phyloP scores from a whole-genome alignment of 2,329 filamentous ascomycete genomes.

The Aplosporella prunicola region DNA sequence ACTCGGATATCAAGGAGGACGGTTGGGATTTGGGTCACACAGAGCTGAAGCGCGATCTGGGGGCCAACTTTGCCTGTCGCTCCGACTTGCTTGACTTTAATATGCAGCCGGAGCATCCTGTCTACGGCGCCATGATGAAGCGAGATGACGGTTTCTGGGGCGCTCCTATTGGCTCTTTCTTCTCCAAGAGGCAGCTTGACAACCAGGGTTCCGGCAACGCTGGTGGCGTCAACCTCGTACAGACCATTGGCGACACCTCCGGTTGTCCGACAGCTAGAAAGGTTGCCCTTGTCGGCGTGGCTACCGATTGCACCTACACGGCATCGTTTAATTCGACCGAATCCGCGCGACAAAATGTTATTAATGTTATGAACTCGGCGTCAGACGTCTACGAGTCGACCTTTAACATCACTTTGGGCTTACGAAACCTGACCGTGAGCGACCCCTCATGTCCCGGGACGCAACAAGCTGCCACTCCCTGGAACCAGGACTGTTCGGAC shows the following conservation, averaged over 20 bases:
- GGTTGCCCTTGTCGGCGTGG: constrained; percentile 84
- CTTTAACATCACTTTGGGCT: constrained; percentile 90
- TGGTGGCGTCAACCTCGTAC: constrained; percentile 67
- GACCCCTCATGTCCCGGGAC: constrained; percentile 64
- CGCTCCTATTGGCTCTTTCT: constrained; percentile 54
- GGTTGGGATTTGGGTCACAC: constrained; percentile 34
- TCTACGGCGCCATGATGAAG: constrained; percentile 46
- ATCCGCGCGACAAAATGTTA: constrained; percentile 63
- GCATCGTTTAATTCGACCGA: constrained; percentile 56
- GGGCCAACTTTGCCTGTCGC: constrained; percentile 47
- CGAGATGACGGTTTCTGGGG: constrained; percentile 47
- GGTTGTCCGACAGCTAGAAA: constrained; percentile 86
- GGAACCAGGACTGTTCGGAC: constrained; percentile 69
- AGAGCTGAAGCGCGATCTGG: constrained; percentile 52
- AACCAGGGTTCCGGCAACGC: constrained; percentile 62
- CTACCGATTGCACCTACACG: constrained; percentile 87
- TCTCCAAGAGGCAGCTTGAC: constrained; percentile 61
- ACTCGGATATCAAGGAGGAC: constrained; percentile 62
- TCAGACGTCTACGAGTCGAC: constrained; percentile 80
- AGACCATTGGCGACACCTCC: constrained; percentile 68
- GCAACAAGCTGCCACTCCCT: constrained; percentile 57
- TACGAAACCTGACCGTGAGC: constrained; percentile 75
- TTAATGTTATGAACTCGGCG: constrained; percentile 74
- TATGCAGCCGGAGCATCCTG: constrained; percentile 57
- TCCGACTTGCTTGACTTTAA: constrained; percentile 78